Percentiles rank a stretch among this genome's conserved stretches.
phyloP scores from a whole-genome alignment of 495 filamentous ascomycete genomes.

The Talaromyces borbonicus region DNA sequence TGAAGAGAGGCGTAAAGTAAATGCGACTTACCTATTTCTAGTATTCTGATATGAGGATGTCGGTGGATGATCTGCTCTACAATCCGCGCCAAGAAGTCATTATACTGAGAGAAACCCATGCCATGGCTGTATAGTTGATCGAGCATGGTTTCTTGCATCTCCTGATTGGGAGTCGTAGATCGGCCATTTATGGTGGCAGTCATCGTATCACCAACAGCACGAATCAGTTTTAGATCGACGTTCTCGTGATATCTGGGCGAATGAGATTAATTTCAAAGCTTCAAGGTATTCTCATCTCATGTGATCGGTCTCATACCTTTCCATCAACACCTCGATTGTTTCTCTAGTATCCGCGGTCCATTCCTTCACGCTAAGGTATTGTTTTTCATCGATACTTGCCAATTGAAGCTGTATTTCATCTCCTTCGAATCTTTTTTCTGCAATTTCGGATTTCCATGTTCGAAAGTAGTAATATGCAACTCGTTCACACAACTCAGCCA shows the following conservation, averaged over 20 bases:
- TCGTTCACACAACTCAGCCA: conserved; percentile 13
- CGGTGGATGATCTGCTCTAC: conserved; percentile 20
- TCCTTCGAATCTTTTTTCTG: no score
- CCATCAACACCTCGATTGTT: conserved; percentile 8
- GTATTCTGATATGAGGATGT: conserved; percentile 10
- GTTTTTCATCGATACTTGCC: no score
- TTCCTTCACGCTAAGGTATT: no score
- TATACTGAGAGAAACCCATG: conserved; percentile 14
- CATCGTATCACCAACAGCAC: conserved; percentile 26
- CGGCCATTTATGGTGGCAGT: conserved; percentile 26
- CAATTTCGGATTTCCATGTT: neutral
- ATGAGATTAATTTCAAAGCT: neutral
- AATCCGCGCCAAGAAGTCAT: conserved; percentile 10
- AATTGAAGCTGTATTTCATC: no score
- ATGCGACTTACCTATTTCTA: no score
- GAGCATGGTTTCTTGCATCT: conserved; percentile 28
- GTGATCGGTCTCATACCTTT: neutral
- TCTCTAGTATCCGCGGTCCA: conserved; percentile 22
- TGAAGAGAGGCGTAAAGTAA: no score
- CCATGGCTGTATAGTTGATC: conserved; percentile 21
- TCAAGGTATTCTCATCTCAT: no score
- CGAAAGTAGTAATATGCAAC: conserved; percentile 18
- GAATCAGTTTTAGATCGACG: conserved; percentile 12
- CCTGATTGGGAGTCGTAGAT: conserved; percentile 28
- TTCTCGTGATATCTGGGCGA: conserved; percentile 7